Base-by-base conservation (phyloP, 495 filamentous ascomycete genomes). In the Aspergillus biplanus region DNA sequence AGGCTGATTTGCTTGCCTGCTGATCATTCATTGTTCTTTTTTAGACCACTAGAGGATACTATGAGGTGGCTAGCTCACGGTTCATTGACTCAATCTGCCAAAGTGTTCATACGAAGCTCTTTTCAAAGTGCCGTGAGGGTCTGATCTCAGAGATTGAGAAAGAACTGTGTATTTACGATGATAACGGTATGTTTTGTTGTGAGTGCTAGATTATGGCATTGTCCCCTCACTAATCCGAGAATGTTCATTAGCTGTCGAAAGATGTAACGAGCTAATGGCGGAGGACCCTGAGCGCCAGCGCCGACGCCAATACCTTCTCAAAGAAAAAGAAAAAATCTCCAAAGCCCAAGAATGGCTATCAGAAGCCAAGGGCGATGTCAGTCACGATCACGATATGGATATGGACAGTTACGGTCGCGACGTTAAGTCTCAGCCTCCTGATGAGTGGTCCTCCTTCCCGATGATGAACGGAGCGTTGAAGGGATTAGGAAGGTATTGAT, bases 41-140 rank as follows among this genome's bases (percentile, higher is more conserved):
- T 49, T 66, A 83, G 81, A 74, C 66, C 16, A 70, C 81, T 0
- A 69, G 77, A 6, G 82, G 74, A 0, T 87, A 87, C 60, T 89
- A 89, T 55, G 75, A 83, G 9, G 69, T 85, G 15, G 85, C 85
- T 0, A 80, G 71, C 31, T 72, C 65, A 2, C 69, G 84, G 12
- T 83, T 86, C 52, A 64, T 83, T 0, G 84, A 87, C 37, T 65
- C 71, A 0, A 67, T 87, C 0, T 83, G 79, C 34, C 74, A 80
- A 61, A 72, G 73, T 2, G 73, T 86, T 0, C 69, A 84, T 18
- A 69, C 66, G 0, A 81, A 83, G 50, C 61, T 88, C 9, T 80
- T 86, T 46, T 65, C 64, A 1, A 73, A 73, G 6, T 82, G 82
- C 33, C 73, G 75, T 0, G 63, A 73, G 1, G 67, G 77, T 0